Percentiles rank a stretch among this genome's conserved stretches.
Evolutionary conservation across 179 eudicot species (phyloP).

Genomic region (Camellia oleifera): DNA sequence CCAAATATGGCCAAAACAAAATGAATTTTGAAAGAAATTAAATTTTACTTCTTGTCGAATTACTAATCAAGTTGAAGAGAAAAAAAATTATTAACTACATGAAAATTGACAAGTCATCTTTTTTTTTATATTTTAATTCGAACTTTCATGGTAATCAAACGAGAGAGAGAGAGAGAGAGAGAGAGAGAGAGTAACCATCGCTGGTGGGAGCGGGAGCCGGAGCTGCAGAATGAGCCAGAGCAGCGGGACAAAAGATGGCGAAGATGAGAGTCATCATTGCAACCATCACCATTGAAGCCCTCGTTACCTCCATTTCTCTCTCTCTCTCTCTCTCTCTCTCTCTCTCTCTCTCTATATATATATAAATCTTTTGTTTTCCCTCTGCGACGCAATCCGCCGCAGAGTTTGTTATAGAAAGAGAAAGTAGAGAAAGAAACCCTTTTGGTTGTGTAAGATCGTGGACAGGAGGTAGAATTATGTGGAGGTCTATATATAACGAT

Average conservation of each 20-base stretch:
- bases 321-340: constrained; percentile 12
- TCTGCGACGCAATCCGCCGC: constrained; percentile 19
- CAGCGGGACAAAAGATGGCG: constrained; percentile 23
- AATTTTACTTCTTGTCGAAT: too few relatives aligned
- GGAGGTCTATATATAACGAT: not conserved
- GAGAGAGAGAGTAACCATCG: constrained; percentile 52
- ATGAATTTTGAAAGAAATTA: too few relatives aligned
- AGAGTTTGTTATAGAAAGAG: constrained; percentile 14
- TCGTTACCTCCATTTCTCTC: constrained; percentile 45
- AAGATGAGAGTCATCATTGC: constrained; percentile 43
- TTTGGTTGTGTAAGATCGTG: not conserved
- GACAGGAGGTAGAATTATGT: not conserved
- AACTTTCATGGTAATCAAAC: not conserved
- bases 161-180: not conserved
- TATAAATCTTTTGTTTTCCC: not conserved
- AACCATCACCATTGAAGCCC: constrained; percentile 32
- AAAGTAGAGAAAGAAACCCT: not conserved
- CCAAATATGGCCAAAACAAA: too few relatives aligned
- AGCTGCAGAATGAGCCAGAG: constrained; percentile 47
- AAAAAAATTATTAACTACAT: not conserved
- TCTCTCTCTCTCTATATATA: not conserved
- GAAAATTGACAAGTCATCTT: not conserved
- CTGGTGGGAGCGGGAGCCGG: constrained; percentile 63
- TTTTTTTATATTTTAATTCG: not conserved
- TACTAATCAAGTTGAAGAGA: not conserved